Base-by-base conservation (phyloP, 495 filamentous ascomycete genomes). In the Umbilicaria muhlenbergii region DNA sequence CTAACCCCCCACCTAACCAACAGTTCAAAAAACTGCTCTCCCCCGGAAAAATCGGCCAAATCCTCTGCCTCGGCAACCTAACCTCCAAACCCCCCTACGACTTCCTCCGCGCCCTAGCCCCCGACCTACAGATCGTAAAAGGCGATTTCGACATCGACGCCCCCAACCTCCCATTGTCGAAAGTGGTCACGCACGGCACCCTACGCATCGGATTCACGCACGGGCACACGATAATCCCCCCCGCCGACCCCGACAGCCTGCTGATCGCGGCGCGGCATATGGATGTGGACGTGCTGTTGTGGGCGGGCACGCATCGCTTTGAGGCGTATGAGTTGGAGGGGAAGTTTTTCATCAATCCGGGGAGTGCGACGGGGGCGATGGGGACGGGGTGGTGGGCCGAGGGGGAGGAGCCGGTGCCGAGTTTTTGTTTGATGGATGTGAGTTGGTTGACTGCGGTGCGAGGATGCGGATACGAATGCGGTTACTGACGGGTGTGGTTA, bases 381-480 rank as follows among this genome's bases (percentile, higher is more conserved):
- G 80, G 76, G 36, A 80, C 77, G 0, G 81, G 78, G 35, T 83
- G 68, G 69, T 75, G 67, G 71, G 70, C 63, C 40, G 76, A 78
- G 14, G 79, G 73, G 15, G 88, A 94, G 58, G 85, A 92, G 33
- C 81, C 83, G 45, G 78, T 80, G 43, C 91, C 91, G 39, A 96
- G 92, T 58, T 99, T 99, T 63, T 94, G 91, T 60, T 63, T 99
- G 63, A 96, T 99, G 91, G 92, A 99, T 75, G 91, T 95, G 57
- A 68, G 85, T 83, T n/a, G n/a, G n/a, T n/a, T n/a, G n/a, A n/a
- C 36, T 46, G 32, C 5, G 33, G 11, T 4, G 36, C 17, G 31
- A n/a, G 36, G 41, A 47, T 34, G 38, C 10, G 12, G 5, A 33
- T 6, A 8, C 24, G 15, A 12, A 3, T n/a, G 33, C 33, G 11